Percentiles rank a stretch among this genome's conserved stretches.
phyloP scores from a whole-genome alignment of 1,139 yeast genomes.

The Yamadazyma atmosphaerica region DNA sequence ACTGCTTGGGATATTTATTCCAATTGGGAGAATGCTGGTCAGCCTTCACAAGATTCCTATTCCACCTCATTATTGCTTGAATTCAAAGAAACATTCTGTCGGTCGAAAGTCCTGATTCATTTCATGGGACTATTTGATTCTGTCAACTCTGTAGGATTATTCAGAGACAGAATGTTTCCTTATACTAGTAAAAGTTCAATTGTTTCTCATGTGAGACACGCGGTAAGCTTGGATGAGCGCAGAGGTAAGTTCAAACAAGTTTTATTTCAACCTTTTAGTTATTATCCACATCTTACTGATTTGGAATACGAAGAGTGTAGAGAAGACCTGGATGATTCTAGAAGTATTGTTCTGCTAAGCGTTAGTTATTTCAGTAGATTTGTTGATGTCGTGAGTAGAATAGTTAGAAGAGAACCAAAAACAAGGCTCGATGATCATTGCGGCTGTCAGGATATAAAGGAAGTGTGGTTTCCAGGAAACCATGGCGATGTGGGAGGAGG shows the following conservation, averaged over 20 bases:
- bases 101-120: constrained; percentile 43
- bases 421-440: constrained; percentile 9
- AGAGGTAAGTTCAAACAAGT: constrained; percentile 61
- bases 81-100: constrained; percentile 52
- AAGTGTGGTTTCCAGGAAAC: constrained; percentile 66
- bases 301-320: constrained; percentile 19
- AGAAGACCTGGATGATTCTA: constrained; percentile 5
- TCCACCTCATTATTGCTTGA: constrained; percentile 47
- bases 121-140: constrained; percentile 71
- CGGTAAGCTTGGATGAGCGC: constrained; percentile 64
- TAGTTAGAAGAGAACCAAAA: constrained; percentile 8
- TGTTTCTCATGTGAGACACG: constrained; percentile 63
- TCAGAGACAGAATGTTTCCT: constrained; percentile 59
- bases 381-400: constrained; percentile 2
- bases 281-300: constrained; percentile 27
- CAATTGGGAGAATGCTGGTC: constrained; percentile 63
- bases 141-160: constrained; percentile 60
- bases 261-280: constrained; percentile 39
- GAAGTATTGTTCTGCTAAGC: constrained; percentile 2
- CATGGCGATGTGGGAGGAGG: constrained; percentile 73
- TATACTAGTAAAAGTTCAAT: constrained; percentile 49
- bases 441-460: constrained; percentile 41
- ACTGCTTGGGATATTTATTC: constrained; percentile 64
- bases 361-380: constrained; percentile 4
- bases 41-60: constrained; percentile 45